phyloP scores from a whole-genome alignment of 169 alveolate genomes.

The Eimeria brunetti region DNA sequence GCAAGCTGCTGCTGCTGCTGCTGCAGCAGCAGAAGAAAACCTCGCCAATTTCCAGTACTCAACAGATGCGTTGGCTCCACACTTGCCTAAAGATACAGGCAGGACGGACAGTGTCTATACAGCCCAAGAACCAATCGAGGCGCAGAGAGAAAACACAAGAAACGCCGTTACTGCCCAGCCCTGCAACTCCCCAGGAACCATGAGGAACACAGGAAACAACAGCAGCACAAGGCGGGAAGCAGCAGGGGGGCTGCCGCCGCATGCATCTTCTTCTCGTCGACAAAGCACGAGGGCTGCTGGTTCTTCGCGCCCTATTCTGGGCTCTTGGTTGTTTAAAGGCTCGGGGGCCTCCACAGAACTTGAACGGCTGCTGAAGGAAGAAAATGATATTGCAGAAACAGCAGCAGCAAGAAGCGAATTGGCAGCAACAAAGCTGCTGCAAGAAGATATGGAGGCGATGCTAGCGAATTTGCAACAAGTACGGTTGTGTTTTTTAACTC shows the following conservation, averaged over 20 bases:
- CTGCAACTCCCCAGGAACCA: not conserved
- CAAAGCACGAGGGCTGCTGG: conserved; percentile 2
- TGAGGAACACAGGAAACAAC: not conserved
- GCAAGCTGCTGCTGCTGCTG: conserved; percentile 44
- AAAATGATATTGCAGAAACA: conserved; percentile 4
- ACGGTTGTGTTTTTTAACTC: not conserved
- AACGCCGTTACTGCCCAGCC: not conserved
- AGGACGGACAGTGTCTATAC: not conserved
- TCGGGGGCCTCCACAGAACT: conserved; percentile 54
- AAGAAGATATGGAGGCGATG: conserved; percentile 79
- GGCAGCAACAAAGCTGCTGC: conserved; percentile 18
- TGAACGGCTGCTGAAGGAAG: conserved; percentile 64
- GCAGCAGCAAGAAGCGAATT: conserved; percentile 22
- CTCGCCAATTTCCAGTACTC: not conserved
- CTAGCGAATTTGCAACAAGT: conserved; percentile 70
- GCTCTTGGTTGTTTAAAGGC: conserved; percentile 25
- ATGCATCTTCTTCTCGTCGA: not conserved
- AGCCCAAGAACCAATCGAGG: not conserved
- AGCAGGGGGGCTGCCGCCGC: not conserved
- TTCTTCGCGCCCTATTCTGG: not conserved
- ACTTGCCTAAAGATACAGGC: not conserved
- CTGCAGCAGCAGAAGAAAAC: conserved; percentile 16
- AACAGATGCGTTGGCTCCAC: not conserved
- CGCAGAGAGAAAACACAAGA: not conserved
- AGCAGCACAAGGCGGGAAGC: not conserved